Evolutionary conservation across 352 stramenopile species (phyloP).

Genomic region (Peronospora tabacina): DNA sequence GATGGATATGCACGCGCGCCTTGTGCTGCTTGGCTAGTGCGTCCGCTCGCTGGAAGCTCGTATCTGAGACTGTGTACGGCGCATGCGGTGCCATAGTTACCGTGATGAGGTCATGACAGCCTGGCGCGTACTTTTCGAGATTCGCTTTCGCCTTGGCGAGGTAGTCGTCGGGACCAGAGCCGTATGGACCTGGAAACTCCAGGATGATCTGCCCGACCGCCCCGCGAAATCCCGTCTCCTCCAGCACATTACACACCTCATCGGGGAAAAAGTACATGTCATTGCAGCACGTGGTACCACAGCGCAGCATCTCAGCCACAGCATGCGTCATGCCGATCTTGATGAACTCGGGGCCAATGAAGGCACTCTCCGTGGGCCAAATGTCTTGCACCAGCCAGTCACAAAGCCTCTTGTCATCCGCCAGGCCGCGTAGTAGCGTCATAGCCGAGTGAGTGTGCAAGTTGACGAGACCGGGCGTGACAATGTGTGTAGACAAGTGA

Average conservation of each 20-base stretch:
- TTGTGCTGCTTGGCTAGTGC: constrained; percentile 41
- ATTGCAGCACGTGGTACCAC: constrained; percentile 85
- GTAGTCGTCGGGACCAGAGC: constrained; percentile 52
- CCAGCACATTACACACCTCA: constrained; percentile 43
- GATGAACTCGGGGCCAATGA: constrained; percentile 68
- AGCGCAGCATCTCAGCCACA: constrained; percentile 83
- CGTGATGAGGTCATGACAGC: constrained; percentile 47
- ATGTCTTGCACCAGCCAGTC: constrained; percentile 84
- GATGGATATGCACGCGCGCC: constrained; percentile 74
- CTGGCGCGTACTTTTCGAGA: constrained; percentile 52
- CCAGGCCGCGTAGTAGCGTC: constrained; percentile 76
- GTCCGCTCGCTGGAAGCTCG: constrained; percentile 36
- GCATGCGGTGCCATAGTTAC: constrained; percentile 77
- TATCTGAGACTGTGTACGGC: constrained; percentile 79
- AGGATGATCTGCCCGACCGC: constrained; percentile 62
- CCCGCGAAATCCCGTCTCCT: constrained; percentile 60
- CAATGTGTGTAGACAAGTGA: constrained; percentile 56
- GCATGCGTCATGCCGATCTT: constrained; percentile 64
- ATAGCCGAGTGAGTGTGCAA: constrained; percentile 83
- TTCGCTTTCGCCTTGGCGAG: constrained; percentile 61
- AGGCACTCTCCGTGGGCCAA: constrained; percentile 76
- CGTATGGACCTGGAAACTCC: constrained; percentile 70
- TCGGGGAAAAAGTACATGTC: constrained; percentile 89
- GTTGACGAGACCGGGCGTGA: constrained; percentile 84
- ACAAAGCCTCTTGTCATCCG: constrained; percentile 80